phyloP scores from a whole-genome alignment of 306 rosid species.

The Trifolium dubium region DNA sequence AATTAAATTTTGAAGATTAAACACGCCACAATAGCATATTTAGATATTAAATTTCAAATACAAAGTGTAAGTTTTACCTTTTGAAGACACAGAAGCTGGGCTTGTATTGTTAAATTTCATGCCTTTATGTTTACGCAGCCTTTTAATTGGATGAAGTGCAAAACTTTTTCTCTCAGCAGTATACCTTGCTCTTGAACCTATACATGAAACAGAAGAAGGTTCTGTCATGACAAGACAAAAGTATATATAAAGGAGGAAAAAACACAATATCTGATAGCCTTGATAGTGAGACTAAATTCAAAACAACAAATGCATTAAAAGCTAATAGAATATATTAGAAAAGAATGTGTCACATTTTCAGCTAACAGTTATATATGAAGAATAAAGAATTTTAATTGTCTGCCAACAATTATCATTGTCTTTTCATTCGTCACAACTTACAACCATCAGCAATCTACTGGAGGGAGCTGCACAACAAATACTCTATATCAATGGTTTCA shows the following conservation, averaged over 20 bases:
- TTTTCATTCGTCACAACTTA: conserved; percentile 24
- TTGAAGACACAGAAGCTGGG: conserved; percentile 50
- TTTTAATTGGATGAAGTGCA: conserved; percentile 56
- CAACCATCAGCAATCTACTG: conserved; percentile 19
- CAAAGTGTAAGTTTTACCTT: conserved; percentile 48
- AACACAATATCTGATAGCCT: conserved; percentile 26
- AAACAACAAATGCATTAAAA: conserved; percentile 41
- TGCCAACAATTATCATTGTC: not conserved
- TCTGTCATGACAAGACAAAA: conserved; percentile 22
- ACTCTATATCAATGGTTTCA: conserved; percentile 11
- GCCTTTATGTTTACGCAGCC: conserved; percentile 51
- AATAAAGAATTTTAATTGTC: conserved; percentile 11
- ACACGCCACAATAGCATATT: conserved; percentile 27
- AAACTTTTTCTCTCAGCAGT: conserved; percentile 47
- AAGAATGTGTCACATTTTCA: conserved; percentile 9
- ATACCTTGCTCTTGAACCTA: conserved; percentile 59
- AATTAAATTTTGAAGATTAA: conserved; percentile 23
- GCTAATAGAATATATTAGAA: conserved; percentile 21
- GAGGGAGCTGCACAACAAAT: conserved; percentile 26
- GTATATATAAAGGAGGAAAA: conserved; percentile 25
- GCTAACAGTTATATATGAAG: conserved; percentile 2
- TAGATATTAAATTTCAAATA: conserved; percentile 34
- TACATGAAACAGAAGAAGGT: conserved; percentile 34
- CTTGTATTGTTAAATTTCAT: conserved; percentile 47
- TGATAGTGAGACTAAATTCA: conserved; percentile 30